These are phyloP conservation scores for Ambrosia trifida DNA, from an alignment of 129 eudicot species.

Conservation along the genomic window DNA sequence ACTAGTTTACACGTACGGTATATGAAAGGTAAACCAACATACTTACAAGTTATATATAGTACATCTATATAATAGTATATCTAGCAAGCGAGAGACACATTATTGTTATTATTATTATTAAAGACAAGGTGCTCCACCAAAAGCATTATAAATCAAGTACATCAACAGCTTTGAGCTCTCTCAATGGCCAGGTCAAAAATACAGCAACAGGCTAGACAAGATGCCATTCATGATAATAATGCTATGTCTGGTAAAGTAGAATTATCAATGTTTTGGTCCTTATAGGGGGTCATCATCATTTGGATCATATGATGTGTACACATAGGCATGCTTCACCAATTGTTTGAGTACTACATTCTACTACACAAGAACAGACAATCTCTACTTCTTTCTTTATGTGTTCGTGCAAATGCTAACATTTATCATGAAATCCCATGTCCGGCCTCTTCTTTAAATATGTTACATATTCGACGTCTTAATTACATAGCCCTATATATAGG, in stretches of 20 bases:
- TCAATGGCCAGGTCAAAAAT: slow-evolving; percentile 18
- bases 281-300: slow-evolving; percentile 32
- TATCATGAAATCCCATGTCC: slow-evolving; percentile 23
- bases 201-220: slow-evolving; percentile 19
- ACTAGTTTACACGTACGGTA: too few relatives aligned
- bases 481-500: slow-evolving; percentile 32
- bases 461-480: neutral
- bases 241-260: slow-evolving; percentile 37
- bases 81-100: slow-evolving; percentile 24
- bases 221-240: slow-evolving; percentile 35
- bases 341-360: slow-evolving; percentile 16
- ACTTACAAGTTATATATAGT: slow-evolving; percentile 5
- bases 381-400: neutral
- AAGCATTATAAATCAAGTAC: slow-evolving; percentile 18
- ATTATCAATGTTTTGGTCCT: slow-evolving; percentile 23
- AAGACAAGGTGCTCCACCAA: slow-evolving; percentile 10
- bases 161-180: slow-evolving; percentile 19
- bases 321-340: slow-evolving; percentile 38
- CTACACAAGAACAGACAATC: neutral
- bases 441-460: neutral
- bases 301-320: slow-evolving; percentile 32
- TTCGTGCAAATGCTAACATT: slow-evolving; percentile 31
- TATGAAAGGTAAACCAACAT: slow-evolving; percentile 11
- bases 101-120: slow-evolving; percentile 13
- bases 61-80: slow-evolving; percentile 11